Evolutionary conservation across 306 rosid species (phyloP).

Genomic region (Cucurbita ficifolia): DNA sequence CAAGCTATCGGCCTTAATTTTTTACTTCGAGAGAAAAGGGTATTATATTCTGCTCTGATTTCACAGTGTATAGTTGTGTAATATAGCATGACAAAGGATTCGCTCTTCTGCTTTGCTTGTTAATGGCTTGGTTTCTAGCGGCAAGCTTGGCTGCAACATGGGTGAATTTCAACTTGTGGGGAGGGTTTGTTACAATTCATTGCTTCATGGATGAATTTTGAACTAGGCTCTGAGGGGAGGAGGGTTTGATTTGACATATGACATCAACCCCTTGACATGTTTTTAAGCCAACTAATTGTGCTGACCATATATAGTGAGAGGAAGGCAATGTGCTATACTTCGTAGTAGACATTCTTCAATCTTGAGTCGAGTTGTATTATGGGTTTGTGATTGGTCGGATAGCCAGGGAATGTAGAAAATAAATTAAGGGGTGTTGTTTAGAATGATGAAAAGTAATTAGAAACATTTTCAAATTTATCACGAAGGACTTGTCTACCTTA

Average conservation of each 20-base stretch:
- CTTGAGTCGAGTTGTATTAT: background rate
- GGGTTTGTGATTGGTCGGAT: background rate
- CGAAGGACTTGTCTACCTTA: background rate
- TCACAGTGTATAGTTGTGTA: background rate
- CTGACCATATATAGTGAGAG: background rate
- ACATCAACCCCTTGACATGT: background rate
- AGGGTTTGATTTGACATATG: background rate
- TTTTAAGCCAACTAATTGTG: background rate
- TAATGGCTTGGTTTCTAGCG: background rate
- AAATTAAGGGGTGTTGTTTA: background rate
- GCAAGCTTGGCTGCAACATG: background rate
- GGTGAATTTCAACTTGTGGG: background rate
- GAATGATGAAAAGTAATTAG: background rate
- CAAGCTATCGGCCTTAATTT: constrained; percentile 56
- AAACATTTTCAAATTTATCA: too few species aligned
- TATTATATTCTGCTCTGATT: constrained; percentile 9
- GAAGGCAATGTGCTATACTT: background rate
- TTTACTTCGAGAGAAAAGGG: constrained; percentile 79
- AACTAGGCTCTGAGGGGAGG: background rate
- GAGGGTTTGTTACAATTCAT: background rate
- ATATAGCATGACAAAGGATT: background rate
- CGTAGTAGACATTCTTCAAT: background rate
- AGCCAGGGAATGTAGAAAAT: background rate
- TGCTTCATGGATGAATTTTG: background rate
- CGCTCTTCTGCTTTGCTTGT: background rate